Conservation (phyloP, 2,329 filamentous ascomycete species). For the Keithomyces neogunnii region DNA sequence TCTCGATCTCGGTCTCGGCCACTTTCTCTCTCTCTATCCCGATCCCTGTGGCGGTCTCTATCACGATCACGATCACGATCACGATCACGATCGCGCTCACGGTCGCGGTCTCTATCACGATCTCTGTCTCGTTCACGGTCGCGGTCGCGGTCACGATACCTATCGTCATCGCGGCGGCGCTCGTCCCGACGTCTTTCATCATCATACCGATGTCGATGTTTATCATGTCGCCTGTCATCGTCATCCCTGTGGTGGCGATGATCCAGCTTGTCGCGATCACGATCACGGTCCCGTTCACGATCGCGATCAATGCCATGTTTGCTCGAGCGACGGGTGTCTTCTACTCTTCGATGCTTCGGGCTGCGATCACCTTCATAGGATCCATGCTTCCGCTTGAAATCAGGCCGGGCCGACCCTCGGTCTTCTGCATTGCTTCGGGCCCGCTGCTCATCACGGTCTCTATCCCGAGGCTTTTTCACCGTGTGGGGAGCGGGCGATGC, state of each 20-base stretch:
- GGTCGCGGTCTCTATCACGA: background rate
- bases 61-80: conserved; percentile 7
- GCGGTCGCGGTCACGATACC: conserved; percentile 14
- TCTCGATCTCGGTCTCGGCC: conserved; percentile 13
- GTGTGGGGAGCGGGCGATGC: conserved; percentile 60
- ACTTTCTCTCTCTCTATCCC: conserved; percentile 19
- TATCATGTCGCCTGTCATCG: conserved; percentile 19
- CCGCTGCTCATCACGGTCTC: conserved; percentile 42
- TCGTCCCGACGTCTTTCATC: conserved; percentile 21
- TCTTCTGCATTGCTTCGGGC: conserved; percentile 44
- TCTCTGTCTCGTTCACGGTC: conserved; percentile 13
- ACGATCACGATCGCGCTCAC: conserved; percentile 6
- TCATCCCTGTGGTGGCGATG: conserved; percentile 15
- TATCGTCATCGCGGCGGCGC: conserved; percentile 12
- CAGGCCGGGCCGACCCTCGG: conserved; percentile 40
- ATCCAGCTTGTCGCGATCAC: conserved; percentile 2
- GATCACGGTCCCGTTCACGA: conserved; percentile 3
- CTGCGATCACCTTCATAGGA: conserved; percentile 34
- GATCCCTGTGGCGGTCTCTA: conserved; percentile 13
- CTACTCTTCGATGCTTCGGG: conserved; percentile 33
- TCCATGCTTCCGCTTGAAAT: conserved; percentile 54
- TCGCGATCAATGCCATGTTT: conserved; percentile 24
- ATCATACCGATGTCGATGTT: conserved; percentile 26
- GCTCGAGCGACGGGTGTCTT: conserved; percentile 30
- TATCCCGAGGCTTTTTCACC: conserved; percentile 36